Evolutionary conservation across 768 basidiomycete species (phyloP), one percentile per base, ranked within the genome.

Genomic region (Botryobasidium botryosum): DNA sequence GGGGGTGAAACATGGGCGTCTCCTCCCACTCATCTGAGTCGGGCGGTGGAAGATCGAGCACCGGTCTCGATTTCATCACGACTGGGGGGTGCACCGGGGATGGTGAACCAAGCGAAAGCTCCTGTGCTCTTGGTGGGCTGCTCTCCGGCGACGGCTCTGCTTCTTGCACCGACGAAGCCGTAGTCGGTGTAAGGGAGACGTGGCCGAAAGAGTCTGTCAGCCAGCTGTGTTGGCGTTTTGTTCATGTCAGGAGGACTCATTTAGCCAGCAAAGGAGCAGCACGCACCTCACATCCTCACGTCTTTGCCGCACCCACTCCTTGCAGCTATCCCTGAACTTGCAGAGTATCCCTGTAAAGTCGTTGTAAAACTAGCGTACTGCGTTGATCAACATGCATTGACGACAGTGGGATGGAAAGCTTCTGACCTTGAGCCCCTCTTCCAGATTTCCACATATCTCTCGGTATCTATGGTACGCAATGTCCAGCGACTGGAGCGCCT

Each of bases 391-490:
- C 39, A 31, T 18, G 4, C n/a, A 20, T 35, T n/a, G n/a, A 27
- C 7, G 8, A 17, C 18, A 17, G 27, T 28, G 26, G 33, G 23
- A 10, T 47, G 35, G 35, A 35, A 26, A 12, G 7, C 8, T 23
- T 50, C 62, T 12, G 52, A 80, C 87, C 65, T 85, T 80, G 53
- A 82, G 68, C 4, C 91, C 91, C 57, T 97, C 92, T 32, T 83
- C 77, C 5, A 94, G 64, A 60, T 97, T 90, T 40, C 72, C 70
- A 2, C 66, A 68, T 12, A 94, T 81, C 57, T 96, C 91, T 44
- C 71, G 68, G 59, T 88, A 94, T 55, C 86, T 87, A 62, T 77
- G 77, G 60, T 83, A 83, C 0, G 90, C 84, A 8, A 79, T 59
- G 51, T 92, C 86, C 35, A 92, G 72, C 10, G 75, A 73, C 56